A percentile compares a stretch with the other conserved stretches of the same genome.
Conservation (phyloP, 768 basidiomycete genomes). For the Roridomyces roridus region DNA sequence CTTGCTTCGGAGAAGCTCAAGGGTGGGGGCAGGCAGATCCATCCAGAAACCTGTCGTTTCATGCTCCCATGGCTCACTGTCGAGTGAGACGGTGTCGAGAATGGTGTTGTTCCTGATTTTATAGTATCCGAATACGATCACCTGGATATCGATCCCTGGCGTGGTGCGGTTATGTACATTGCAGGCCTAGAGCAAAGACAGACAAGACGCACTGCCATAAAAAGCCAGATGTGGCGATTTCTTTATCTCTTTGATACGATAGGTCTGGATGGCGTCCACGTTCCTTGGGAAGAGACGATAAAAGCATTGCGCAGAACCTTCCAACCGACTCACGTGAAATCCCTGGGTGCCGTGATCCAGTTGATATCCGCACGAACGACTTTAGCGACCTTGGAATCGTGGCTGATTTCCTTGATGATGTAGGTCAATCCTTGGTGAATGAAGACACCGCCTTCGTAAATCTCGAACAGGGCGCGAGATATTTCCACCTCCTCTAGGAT, state of each 20-base stretch:
- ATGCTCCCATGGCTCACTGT: slow-evolving; percentile 79
- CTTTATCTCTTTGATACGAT: slow-evolving; percentile 72
- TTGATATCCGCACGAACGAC: slow-evolving; percentile 79
- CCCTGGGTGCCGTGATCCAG: slow-evolving; percentile 81
- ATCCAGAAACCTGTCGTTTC: slow-evolving; percentile 73
- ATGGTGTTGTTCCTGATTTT: slow-evolving; percentile 76
- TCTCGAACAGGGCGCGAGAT: slow-evolving; percentile 84
- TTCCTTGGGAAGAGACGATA: slow-evolving; percentile 51
- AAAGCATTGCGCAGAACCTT: background rate
- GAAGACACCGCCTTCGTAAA: slow-evolving; percentile 93
- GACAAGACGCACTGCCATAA: slow-evolving; percentile 69
- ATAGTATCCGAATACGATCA: slow-evolving; percentile 47
- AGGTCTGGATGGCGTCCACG: slow-evolving; percentile 77
- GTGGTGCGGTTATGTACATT: background rate
- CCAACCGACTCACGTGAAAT: slow-evolving; percentile 66
- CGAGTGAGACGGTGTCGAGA: slow-evolving; percentile 78
- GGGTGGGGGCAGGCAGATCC: slow-evolving; percentile 54
- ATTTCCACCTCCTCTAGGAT: slow-evolving; percentile 85
- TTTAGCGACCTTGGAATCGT: slow-evolving; percentile 76
- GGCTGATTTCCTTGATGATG: slow-evolving; percentile 82
- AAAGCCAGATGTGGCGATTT: slow-evolving; percentile 60
- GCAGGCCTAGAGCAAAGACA: background rate
- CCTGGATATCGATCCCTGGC: slow-evolving; percentile 65
- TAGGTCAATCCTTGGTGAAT: slow-evolving; percentile 88
- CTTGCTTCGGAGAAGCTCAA: slow-evolving; percentile 56